Conservation (phyloP, 2,329 filamentous ascomycete genomes). For the Arthrinium phaeospermum region DNA sequence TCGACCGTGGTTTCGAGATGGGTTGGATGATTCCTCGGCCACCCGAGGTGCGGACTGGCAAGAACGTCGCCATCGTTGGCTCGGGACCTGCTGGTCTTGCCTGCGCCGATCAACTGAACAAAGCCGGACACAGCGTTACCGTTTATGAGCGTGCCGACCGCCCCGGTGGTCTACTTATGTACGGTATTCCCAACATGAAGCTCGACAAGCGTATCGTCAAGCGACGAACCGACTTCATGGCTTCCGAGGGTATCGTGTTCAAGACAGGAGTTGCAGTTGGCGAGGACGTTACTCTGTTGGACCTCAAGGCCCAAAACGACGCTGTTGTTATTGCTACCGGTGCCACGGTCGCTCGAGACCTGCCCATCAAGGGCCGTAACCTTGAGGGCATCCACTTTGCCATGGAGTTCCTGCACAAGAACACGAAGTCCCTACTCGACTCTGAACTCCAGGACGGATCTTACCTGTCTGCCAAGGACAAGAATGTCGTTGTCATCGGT, state of each 20-base stretch:
- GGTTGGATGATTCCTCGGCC: conserved; percentile 93
- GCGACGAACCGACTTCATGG: conserved; percentile 94
- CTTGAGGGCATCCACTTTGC: conserved; percentile 92
- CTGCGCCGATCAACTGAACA: conserved; percentile 91
- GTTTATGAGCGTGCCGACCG: conserved; percentile 94
- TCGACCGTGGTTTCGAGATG: conserved; percentile 96
- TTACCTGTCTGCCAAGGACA: conserved; percentile 94
- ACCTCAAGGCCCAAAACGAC: conserved; percentile 76
- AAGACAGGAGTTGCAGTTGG: conserved; percentile 80
- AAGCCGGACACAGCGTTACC: conserved; percentile 84
- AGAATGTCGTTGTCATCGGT: conserved; percentile 95
- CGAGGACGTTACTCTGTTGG: conserved; percentile 73
- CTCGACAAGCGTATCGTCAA: conserved; percentile 97
- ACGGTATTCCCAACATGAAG: conserved; percentile 99
- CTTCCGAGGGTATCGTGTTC: conserved; percentile 83
- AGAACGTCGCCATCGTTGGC: conserved; percentile 86
- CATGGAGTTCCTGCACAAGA: conserved; percentile 97
- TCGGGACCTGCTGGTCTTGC: conserved; percentile 92
- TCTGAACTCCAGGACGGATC: conserved; percentile 81
- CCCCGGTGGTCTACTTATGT: conserved; percentile 92
- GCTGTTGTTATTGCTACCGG: conserved; percentile 92
- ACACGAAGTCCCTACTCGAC: conserved; percentile 96
- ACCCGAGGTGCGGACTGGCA: conserved; percentile 81
- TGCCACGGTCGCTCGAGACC: conserved; percentile 89
- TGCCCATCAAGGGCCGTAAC: conserved; percentile 88